These are phyloP conservation scores for Syncephalastrum contaminatum DNA, from an alignment of 371 early-diverging fungal species.

Conservation along the genomic window DNA sequence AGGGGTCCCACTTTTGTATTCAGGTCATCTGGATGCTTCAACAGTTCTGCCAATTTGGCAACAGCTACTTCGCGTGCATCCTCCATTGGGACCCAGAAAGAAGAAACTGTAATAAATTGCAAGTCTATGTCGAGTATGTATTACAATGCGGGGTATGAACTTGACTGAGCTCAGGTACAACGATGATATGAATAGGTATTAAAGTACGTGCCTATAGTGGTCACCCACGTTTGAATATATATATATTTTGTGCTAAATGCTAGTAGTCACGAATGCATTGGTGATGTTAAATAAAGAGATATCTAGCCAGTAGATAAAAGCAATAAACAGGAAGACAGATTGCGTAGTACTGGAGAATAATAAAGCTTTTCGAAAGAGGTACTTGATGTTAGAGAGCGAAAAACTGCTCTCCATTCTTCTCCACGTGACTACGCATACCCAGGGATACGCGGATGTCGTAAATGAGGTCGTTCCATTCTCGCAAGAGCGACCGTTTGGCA, in stretches of 20 bases:
- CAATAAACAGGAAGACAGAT: no score
- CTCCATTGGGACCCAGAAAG: constrained; percentile 29
- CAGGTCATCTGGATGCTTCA: constrained; percentile 94
- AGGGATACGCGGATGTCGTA: constrained; percentile 42
- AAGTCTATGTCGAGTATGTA: background rate
- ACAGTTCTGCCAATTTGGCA: constrained; percentile 54
- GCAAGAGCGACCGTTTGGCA: constrained; percentile 53
- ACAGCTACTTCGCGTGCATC: constrained; percentile 55
- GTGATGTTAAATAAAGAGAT: background rate
- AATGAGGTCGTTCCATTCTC: constrained; percentile 58
- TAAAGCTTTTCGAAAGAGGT: no score
- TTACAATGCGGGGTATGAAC: no score
- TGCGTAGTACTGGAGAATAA: no score
- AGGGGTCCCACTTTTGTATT: constrained; percentile 77
- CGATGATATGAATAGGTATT: no score
- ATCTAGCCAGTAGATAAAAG: constrained; percentile 6
- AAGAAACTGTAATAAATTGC: background rate
- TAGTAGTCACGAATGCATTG: no score
- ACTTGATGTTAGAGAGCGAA: constrained; percentile 39
- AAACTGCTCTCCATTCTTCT: constrained; percentile 58
- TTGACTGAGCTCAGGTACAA: no score
- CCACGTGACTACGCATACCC: constrained; percentile 28
- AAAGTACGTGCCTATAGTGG: no score
- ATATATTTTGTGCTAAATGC: no score
- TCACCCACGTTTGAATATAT: no score